These are phyloP conservation scores for Avena atlantica DNA, from an alignment of 176 grass and related monocot genomes.

Conservation along the genomic window DNA sequence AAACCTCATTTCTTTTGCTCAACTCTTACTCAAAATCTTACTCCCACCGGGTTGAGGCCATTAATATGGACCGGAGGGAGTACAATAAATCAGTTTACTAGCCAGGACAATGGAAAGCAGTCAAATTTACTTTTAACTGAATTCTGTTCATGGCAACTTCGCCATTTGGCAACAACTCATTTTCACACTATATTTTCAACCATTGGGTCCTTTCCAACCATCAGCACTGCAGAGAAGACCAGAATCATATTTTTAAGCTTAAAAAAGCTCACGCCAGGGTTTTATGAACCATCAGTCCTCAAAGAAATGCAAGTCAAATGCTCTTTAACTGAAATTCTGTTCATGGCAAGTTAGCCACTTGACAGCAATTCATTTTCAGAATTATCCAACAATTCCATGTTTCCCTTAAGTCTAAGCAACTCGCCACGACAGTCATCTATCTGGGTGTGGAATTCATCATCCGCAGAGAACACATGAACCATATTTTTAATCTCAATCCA, in stretches of 20 bases:
- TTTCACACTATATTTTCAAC: conserved; percentile 26
- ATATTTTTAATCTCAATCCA: conserved; percentile 71
- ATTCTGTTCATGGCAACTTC: neutral
- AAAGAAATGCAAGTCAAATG: neutral
- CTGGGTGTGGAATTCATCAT: conserved; percentile 56
- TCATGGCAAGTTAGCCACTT: conserved; percentile 7
- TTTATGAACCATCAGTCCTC: conserved; percentile 52
- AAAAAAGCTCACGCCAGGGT: conserved; percentile 70
- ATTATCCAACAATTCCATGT: conserved; percentile 55
- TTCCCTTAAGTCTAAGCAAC: conserved; percentile 56
- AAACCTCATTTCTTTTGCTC: neutral
- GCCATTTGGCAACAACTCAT: conserved; percentile 21
- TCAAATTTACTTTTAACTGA: conserved; percentile 1
- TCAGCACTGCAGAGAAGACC: conserved; percentile 58
- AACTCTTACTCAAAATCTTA: neutral
- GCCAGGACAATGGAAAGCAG: neutral
- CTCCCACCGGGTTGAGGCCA: too few species aligned
- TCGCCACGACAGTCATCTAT: conserved; percentile 53
- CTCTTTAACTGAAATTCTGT: conserved; percentile 14
- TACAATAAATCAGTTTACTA: conserved; percentile 24
- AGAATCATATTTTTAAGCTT: conserved; percentile 57
- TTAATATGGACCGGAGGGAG: too few species aligned
- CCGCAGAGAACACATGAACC: conserved; percentile 61
- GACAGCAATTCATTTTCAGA: conserved; percentile 46
- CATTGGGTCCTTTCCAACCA: conserved; percentile 11